Evolutionary conservation across 257 asterid genomes (phyloP).

Genomic region (Nicotiana benthamiana): DNA sequence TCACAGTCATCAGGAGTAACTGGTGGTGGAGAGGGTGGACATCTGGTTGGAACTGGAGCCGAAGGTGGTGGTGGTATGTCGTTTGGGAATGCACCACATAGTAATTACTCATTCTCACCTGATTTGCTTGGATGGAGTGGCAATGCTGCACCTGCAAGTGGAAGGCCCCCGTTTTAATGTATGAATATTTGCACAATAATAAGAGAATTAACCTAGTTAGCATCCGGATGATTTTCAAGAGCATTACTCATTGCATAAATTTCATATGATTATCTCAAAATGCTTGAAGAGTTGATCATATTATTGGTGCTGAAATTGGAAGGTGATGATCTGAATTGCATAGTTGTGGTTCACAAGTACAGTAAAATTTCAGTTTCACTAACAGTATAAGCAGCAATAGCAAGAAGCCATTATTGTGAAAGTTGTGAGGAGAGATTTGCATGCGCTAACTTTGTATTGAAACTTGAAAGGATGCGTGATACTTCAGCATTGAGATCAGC

Average conservation of each 20-base stretch:
- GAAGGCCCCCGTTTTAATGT: constrained; percentile 38
- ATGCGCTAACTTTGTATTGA: neutral
- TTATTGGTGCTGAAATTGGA: neutral
- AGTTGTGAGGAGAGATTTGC: neutral
- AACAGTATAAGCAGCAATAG: neutral
- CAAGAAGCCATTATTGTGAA: neutral
- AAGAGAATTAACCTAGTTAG: neutral
- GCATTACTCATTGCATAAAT: neutral
- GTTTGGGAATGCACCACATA: constrained; percentile 26
- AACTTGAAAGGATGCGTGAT: neutral
- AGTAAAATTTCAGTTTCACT: neutral
- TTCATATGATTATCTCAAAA: neutral
- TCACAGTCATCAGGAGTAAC: constrained; percentile 53
- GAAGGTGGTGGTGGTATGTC: constrained; percentile 18
- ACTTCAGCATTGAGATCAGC: neutral
- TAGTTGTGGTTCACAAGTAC: neutral
- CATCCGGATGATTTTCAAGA: neutral
- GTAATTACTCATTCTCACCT: constrained; percentile 38
- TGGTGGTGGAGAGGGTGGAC: constrained; percentile 45
- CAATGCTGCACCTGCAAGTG: constrained; percentile 25
- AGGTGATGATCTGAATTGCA: neutral
- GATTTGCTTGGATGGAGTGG: constrained; percentile 43
- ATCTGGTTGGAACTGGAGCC: neutral
- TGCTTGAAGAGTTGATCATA: neutral
- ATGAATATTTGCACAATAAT: neutral